Conservation (phyloP, 179 eudicot genomes). For the Carnegiea gigantea region DNA sequence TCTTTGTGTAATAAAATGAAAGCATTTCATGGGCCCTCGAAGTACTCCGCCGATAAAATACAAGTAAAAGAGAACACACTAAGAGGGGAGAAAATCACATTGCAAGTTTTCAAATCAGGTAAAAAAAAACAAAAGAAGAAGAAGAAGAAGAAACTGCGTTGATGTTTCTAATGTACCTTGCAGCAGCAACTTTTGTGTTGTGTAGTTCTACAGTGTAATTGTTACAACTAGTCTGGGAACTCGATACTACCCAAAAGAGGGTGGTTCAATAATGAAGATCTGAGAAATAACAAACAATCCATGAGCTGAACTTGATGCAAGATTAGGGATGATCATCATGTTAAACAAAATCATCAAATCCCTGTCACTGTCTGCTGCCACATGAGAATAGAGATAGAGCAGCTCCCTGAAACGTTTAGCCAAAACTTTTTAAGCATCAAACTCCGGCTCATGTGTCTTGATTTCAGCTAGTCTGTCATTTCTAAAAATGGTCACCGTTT, state of each 20-base stretch:
- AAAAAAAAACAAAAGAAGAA: not conserved
- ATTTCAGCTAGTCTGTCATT: not conserved
- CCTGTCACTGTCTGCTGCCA: not conserved
- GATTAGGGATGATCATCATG: not conserved
- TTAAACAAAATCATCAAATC: not conserved
- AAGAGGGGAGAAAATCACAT: not conserved
- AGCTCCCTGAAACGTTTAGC: too few species aligned
- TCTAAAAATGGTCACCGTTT: constrained; percentile 30
- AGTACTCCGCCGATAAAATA: not conserved
- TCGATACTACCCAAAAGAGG: not conserved
- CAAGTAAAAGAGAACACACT: not conserved
- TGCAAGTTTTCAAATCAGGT: not conserved
- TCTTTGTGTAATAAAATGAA: not conserved
- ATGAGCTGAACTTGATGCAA: not conserved
- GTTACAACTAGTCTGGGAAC: not conserved
- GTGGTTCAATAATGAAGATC: not conserved
- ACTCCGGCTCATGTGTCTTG: not conserved
- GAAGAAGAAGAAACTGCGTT: not conserved
- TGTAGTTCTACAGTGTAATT: constrained; percentile 1
- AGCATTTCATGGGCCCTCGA: not conserved
- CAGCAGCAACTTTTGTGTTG: not conserved
- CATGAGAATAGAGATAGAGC: too few species aligned
- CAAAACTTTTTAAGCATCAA: not conserved
- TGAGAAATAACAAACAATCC: not conserved
- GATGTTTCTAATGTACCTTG: not conserved